These are phyloP conservation scores for Zymoseptoria ardabiliae DNA, from an alignment of 2,329 filamentous ascomycete species.

Conservation along the genomic window DNA sequence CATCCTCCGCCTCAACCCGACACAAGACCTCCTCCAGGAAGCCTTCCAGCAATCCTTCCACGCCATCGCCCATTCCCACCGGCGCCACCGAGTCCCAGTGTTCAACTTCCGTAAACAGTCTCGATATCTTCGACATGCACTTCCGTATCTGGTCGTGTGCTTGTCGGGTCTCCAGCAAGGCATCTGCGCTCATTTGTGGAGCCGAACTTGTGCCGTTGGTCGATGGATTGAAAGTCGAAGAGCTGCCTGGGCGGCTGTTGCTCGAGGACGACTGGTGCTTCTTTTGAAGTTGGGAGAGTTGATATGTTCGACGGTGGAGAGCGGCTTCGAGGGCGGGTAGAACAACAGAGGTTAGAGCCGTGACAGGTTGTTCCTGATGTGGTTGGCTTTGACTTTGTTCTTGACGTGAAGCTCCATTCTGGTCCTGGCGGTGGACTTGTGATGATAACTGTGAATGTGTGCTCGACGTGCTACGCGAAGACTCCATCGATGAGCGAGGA, in stretches of 20 bases:
- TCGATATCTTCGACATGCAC: slow-evolving; percentile 73
- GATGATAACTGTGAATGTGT: background rate
- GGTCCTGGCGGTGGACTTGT: slow-evolving; percentile 2
- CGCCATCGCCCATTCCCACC: slow-evolving; percentile 88
- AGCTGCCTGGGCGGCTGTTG: slow-evolving; percentile 4
- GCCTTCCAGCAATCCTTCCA: slow-evolving; percentile 81
- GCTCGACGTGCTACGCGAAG: slow-evolving; percentile 7
- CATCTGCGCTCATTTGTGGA: slow-evolving; percentile 10
- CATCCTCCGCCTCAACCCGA: slow-evolving; percentile 78
- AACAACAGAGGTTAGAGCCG: slow-evolving; percentile 83
- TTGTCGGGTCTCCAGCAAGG: slow-evolving; percentile 44
- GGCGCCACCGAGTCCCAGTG: slow-evolving; percentile 76
- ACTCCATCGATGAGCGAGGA: slow-evolving; percentile 9
- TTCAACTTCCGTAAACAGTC: slow-evolving; percentile 84
- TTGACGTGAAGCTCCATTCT: background rate
- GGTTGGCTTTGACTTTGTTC: slow-evolving; percentile 6
- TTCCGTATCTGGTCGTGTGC: slow-evolving; percentile 77
- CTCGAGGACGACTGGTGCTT: slow-evolving; percentile 15
- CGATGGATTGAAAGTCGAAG: slow-evolving; percentile 30
- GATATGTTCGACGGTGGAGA: slow-evolving; percentile 65
- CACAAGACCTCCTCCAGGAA: slow-evolving; percentile 91
- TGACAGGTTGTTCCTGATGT: slow-evolving; percentile 51
- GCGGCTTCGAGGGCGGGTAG: slow-evolving; percentile 89
- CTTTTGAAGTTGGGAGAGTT: slow-evolving; percentile 50
- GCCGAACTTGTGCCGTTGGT: background rate